Base-by-base conservation (phyloP, 768 basidiomycete species). In the Leccinum longicurvipes region DNA sequence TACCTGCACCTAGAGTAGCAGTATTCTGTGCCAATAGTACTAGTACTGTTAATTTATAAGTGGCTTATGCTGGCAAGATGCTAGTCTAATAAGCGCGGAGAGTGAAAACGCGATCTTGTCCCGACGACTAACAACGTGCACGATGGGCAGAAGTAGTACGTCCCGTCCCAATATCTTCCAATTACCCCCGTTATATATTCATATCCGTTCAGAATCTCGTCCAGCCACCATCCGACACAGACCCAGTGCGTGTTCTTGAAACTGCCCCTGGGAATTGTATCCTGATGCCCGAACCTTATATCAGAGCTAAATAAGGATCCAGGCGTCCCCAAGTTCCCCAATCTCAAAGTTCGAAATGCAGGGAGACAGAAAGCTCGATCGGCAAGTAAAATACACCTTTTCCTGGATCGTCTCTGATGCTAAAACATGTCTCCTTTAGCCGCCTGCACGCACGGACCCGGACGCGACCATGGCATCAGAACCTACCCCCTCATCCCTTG, bases 231-330 rank as follows among this genome's bases (percentile, higher is more conserved):
- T 71, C 32, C 69, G 63, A 48, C 65, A 61, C 11, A 72, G 53
- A 67, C 46, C 61, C 3, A 71, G 70, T 62, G 47, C 55, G 59
- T 63, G n/a, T n/a, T 28, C 21, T 28, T 23, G 6, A 6, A 19
- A 45, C 14, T 7, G 14, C 45, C 7, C 24, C 39, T 12, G 15
- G 61, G 56, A 61, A 51, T 61, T n/a, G 29, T 50, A 50, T 52
- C 47, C 14, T 51, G 32, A 53, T 28, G 23, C 8, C 14, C 29
- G 44, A 19, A 29, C 45, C 49, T 42, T 27, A 21, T 36, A 17
- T 17, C 6, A 93, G 91, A 88, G 67, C 74, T 93, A 36, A 93
- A 89, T 72, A 93, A 91, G 67, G 93, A 95, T 68, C 89, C 89
- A 32, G 94, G 93, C 17, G 76, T 97, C 2, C 93, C 93, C 7